These are phyloP conservation scores for Dendryphion nanum DNA, from an alignment of 2,329 filamentous ascomycete species.

Conservation along the genomic window DNA sequence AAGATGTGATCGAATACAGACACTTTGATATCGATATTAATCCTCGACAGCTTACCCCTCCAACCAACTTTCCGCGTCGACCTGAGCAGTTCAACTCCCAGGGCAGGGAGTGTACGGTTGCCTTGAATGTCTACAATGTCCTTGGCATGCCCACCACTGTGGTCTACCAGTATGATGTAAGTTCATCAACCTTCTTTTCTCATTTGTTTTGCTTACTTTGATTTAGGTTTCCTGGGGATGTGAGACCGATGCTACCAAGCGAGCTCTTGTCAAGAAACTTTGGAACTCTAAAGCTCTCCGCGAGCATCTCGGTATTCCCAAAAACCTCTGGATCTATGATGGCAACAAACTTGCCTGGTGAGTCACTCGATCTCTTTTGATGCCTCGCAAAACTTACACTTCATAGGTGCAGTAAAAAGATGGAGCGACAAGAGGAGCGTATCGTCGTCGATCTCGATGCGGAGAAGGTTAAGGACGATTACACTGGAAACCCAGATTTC, in stretches of 20 bases:
- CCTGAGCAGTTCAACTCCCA: constrained; percentile 38
- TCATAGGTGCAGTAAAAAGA: constrained; percentile 22
- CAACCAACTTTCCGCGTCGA: constrained; percentile 29
- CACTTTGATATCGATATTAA: constrained; percentile 24
- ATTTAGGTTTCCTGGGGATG: constrained; percentile 64
- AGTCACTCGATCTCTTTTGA: constrained; percentile 17
- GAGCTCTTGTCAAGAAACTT: constrained; percentile 68
- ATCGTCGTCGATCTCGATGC: constrained; percentile 71
- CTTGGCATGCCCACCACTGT: constrained; percentile 56
- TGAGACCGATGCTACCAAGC: constrained; percentile 56
- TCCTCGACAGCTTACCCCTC: constrained; percentile 20
- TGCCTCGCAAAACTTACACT: constrained; percentile 10
- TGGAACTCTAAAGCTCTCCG: constrained; percentile 68
- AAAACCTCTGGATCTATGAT: constrained; percentile 69
- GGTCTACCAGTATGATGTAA: constrained; percentile 83
- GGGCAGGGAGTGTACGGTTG: constrained; percentile 41
- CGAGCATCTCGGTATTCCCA: constrained; percentile 19
- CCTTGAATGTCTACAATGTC: constrained; percentile 76
- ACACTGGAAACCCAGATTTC: too few species aligned
- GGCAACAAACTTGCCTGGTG: constrained; percentile 85
- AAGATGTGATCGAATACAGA: constrained; percentile 12
- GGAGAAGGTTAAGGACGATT: constrained; percentile 46
- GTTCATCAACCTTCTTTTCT: constrained; percentile 33
- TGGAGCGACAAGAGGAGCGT: constrained; percentile 29
- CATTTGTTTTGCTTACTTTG: constrained; percentile 8